phyloP scores from a whole-genome alignment of 177 flowering plant species.

The Vitis hybrid region DNA sequence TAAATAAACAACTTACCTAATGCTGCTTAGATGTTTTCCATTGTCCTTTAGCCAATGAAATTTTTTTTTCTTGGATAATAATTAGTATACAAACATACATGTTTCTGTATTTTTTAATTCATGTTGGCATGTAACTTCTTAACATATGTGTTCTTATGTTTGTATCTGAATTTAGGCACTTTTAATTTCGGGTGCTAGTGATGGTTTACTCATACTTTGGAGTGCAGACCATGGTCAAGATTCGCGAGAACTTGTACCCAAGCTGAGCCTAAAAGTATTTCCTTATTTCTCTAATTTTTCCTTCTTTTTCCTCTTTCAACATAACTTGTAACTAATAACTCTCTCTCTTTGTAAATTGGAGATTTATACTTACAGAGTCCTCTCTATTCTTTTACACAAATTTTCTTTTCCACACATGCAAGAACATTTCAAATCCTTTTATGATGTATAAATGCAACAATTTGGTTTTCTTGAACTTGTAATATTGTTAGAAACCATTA shows the following conservation, averaged over 20 bases:
- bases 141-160: neutral
- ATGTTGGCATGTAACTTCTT: neutral
- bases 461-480: neutral
- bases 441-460: neutral
- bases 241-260: conserved; percentile 96
- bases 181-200: conserved; percentile 93
- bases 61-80: neutral
- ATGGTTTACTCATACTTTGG: conserved; percentile 95
- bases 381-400: no score
- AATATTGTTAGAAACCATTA: conserved; percentile 5
- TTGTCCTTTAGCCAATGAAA: neutral
- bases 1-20: no score
- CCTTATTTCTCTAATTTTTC: neutral
- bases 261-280: conserved; percentile 85
- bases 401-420: neutral
- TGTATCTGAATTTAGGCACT: conserved; percentile 57
- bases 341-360: no score
- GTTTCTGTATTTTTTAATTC: neutral
- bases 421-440: neutral
- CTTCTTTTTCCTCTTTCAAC: neutral
- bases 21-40: no score
- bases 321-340: neutral
- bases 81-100: neutral
- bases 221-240: conserved; percentile 96
- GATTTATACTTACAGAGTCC: no score